Base-by-base conservation (phyloP, 1,139 yeast species). In the Diutina catenulata region DNA sequence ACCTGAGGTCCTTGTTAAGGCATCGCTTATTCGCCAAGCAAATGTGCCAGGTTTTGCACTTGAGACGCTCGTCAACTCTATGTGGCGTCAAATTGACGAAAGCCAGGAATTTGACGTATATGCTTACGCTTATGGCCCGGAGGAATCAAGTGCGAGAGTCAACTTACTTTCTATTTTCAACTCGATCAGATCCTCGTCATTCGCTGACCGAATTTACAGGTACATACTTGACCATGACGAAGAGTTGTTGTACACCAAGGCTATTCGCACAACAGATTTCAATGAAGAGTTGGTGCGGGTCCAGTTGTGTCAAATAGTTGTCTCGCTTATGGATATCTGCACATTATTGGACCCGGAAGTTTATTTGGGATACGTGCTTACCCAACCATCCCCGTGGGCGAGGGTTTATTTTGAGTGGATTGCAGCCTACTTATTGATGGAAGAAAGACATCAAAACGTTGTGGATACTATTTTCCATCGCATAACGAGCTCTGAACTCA, bases 401-500 rank as follows among this genome's bases (percentile, higher is more conserved):
- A 70, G 95, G 42, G 59, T 72, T 3, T 82, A 80, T 48, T 57
- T 81, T 39, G 96, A 87, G 49, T 87, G 96, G 96, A 61, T 79
- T 5, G 57, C 80, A 32, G 68, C 87, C 0, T 53, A 55, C 20
- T n/a, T n/a, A n/a, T n/a, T n/a, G n/a, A n/a, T n/a, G n/a, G n/a
- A n/a, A n/a, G n/a, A n/a, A n/a, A n/a, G n/a, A n/a, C n/a, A n/a
- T n/a, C n/a, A n/a, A n/a, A n/a, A 4, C 25, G 37, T n/a, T 29
- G 42, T 7, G 28, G 22, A 4, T 19, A 16, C 4, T 29, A 36
- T 11, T 43, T 43, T 33, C 37, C 28, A 5, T 37, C 32, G 18
- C 23, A 28, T 42, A n/a, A 37, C 26, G 13, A 32, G 37, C 2
- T 38, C 42, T 2, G 23, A 46, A 45, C 43, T 59, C 49, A 53